Base-by-base conservation (phyloP, 2,329 filamentous ascomycete species). In the Coleophoma eucalyptorum region DNA sequence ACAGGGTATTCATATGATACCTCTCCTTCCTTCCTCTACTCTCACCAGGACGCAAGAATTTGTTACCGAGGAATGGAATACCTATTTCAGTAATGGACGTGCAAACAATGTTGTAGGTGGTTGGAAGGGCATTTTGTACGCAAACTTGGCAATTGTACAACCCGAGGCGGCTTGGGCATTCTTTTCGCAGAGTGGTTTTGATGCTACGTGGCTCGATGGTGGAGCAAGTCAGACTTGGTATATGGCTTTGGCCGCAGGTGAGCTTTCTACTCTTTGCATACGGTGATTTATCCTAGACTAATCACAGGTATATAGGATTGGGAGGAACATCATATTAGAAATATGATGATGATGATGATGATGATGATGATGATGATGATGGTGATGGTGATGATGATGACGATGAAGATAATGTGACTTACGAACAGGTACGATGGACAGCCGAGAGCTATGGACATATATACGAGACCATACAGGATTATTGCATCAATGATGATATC, bases 151-250 rank as follows among this genome's bases (percentile, higher is more conserved):
- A 0, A 83, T 92, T 7, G 75, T 91, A 38, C 81, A 96, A 64
- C 83, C 93, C 0, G 69, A 67, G 48, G 71, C 78, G 6, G 83
- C 88, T 19, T 97, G 82, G 75, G 66, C 78, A 1, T 96, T 93
- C 68, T 97, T 99, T 66, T 77, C 76, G 1, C 73, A 80, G 54
- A 66, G 72, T 1, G 72, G 77, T 15, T 93, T 94, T 62, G 77
- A 91, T 62, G 74, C 78, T 34, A 68, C 69, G 40, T 90, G 82
- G 80, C 69, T 94, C 42, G 90, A 97, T 70, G 90, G 89, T 1
- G 93, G 94, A 15, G 90, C 89, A 2, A 87, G 84, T 62, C 73
- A 84, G 69, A 93, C 89, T 26, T 96, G 90, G 90, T 95, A 92
- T 72, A 70, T 95, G 70, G 85, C 87, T 38, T 90, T 84, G 68